Evolutionary conservation across 305 asterid species (phyloP).

Genomic region (Stenogyne calaminthoides): DNA sequence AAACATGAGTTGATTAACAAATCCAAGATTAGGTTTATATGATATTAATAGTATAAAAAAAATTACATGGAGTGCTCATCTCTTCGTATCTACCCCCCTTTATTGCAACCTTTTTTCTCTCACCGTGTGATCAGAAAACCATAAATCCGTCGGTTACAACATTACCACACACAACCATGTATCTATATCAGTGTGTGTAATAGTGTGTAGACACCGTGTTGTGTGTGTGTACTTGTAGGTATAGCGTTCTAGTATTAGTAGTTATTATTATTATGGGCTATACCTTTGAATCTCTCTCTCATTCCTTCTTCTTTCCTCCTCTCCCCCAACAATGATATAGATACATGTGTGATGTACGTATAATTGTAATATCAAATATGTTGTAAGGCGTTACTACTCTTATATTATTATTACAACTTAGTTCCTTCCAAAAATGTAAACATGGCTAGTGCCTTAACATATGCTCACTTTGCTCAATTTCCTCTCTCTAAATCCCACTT

Average conservation of each 20-base stretch:
- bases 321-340: slow-evolving; percentile 14
- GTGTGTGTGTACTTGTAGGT: slow-evolving; percentile 29
- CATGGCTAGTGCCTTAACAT: slow-evolving; percentile 59
- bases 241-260: slow-evolving; percentile 20
- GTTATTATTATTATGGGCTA: slow-evolving; percentile 37
- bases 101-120: too few species aligned
- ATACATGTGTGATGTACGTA: too few species aligned
- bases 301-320: slow-evolving; percentile 32
- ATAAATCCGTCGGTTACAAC: slow-evolving; percentile 50
- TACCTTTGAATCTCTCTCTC: slow-evolving; percentile 32
- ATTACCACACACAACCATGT: too few species aligned
- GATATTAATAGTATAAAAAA: too few species aligned
- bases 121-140: slow-evolving; percentile 35
- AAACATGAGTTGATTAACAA: too few species aligned
- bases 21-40: too few species aligned
- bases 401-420: too few species aligned
- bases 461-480: slow-evolving; percentile 37
- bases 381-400: too few species aligned
- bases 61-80: too few species aligned
- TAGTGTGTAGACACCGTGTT: background rate
- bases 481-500: slow-evolving; percentile 35
- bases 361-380: too few species aligned
- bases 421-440: slow-evolving; percentile 41
- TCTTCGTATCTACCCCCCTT: too few species aligned
- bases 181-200: slow-evolving; percentile 22